Base-by-base conservation (phyloP, 1,284 basidiomycete species). In the Violaceomyces palustris region DNA sequence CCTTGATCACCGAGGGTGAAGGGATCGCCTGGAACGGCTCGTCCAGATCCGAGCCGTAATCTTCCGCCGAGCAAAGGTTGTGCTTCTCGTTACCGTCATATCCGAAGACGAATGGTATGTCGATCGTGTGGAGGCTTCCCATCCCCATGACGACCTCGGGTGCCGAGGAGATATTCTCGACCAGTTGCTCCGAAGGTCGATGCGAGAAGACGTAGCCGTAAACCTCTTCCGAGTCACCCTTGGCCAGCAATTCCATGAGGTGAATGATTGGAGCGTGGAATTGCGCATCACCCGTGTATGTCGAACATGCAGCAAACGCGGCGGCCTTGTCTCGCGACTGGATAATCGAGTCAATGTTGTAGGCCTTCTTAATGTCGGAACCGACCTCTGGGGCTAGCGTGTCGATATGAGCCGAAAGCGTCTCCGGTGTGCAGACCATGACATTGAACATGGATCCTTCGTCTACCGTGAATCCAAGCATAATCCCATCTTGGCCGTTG, bases 361-460 rank as follows among this genome's bases (percentile, higher is more conserved):
- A 64, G 6, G 45, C 14, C 3, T 28, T 21, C 6, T 42, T 39
- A 8, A 64, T 10, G 32, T 51, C 52, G 15, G 50, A 17, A 1
- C 44, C 42, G 10, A 61, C 36, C 1, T 8, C 24, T 3, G 45
- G 30, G 25, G 56, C 33, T 18, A 58, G 59, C 1, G 35, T 28
- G 2, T 35, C 22, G 12, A 51, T 38, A 29, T 58, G 58, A 1
- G 38, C 27, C 11, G 35, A 30, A 2, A 64, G 38, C 26, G 53
- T 39, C 28, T 39, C 31, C n/a, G 39, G 34, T 6, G 57, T 54
- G 15, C 39, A 32, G 19, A 62, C 35, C 15, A 58, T 35, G 14
- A 64, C 44, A 29, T 61, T 64, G 48, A 64, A 64, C 43, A 64
- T 54, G 24, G 59, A 52, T 3, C 61, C 61, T 28, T 64, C 61